Evolutionary conservation across 2,329 filamentous ascomycete genomes (phyloP), one percentile per base, ranked within the genome.

Genomic region (Epicoccum sorghinum): DNA sequence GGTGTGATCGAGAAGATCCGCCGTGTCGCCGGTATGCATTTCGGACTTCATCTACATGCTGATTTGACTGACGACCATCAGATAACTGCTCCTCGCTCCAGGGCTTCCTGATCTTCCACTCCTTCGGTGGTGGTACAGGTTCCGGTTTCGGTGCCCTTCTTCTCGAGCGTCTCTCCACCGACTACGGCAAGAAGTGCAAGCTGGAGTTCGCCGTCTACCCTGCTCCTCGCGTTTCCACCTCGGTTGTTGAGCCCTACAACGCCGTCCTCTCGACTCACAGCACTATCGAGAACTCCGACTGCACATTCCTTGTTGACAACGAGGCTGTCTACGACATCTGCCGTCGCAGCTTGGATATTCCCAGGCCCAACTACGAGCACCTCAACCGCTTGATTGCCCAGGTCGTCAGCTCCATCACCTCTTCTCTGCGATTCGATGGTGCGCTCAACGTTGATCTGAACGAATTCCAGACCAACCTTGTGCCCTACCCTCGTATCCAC

Each of bases 151-250:
- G 87, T 68, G 86, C 87, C 59, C 86, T 90, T 39, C 80, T 89
- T 60, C 83, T 89, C 36, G 87, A 89, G 80, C 87, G 86, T 61
- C 85, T 90, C 50, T 83, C 87, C n/a, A 85, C 84, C 64, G 87
- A 89, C 76, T 90, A 87, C 67, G 86, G 85, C 78, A 89, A 89
- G 83, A 89, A 89, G 82, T 87, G 83, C 77, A 90, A 89, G 83
- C 86, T 89, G 57, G 87, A 89, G 76, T 89, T 90, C 70, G 83
- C 86, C 67, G 84, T 89, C 57, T 89, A 89, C 79, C 87, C 87
- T 61, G 84, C 87, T 49, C 87, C 87, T 57, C 85, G 86, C 56
- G 85, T 88, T 60, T 88, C 87, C 38, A 89, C 86, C 35, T 85
- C 87, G 37, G 86, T 89, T 52, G 87, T 89, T 50, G 87, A 89